Conservation (phyloP, 2,329 filamentous ascomycete genomes). For the Colletotrichum endophyticum region DNA sequence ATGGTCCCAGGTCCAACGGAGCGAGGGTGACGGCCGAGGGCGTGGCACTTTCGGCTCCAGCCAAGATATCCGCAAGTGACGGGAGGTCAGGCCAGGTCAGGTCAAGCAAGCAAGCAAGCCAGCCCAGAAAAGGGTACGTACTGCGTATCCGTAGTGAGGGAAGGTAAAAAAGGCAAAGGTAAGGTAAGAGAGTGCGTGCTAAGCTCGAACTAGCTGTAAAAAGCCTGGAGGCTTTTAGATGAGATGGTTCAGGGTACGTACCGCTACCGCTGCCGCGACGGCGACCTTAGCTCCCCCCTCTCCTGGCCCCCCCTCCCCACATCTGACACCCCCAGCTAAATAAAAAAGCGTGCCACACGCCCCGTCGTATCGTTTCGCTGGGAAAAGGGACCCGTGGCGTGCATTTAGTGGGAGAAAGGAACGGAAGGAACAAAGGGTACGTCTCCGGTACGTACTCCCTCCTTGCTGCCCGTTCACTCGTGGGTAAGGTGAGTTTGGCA, state of each 20-base stretch:
- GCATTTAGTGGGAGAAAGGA: not conserved
- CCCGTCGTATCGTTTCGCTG: constrained; percentile 18
- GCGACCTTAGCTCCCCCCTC: not conserved
- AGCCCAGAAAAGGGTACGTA: not conserved
- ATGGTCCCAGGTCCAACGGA: not conserved
- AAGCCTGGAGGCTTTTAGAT: not conserved
- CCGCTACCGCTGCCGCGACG: not conserved
- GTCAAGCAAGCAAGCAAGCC: not conserved
- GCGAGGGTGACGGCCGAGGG: not conserved
- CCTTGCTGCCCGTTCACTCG: constrained; percentile 37
- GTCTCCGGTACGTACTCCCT: constrained; percentile 3
- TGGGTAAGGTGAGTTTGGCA: constrained; percentile 50
- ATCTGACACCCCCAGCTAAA: constrained; percentile 5
- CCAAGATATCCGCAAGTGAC: not conserved
- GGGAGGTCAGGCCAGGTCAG: not conserved
- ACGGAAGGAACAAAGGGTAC: constrained; percentile 17
- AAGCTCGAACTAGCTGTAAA: not conserved
- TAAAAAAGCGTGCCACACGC: constrained; percentile 14
- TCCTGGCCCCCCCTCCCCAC: not conserved
- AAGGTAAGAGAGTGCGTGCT: not conserved
- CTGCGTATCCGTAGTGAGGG: not conserved
- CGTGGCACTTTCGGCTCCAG: not conserved
- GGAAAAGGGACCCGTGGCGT: constrained; percentile 6
- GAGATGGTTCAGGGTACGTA: constrained; percentile 11
- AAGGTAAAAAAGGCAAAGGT: not conserved